phyloP scores from a whole-genome alignment of 2,329 filamentous ascomycete species.

The Volutella citrinella region DNA sequence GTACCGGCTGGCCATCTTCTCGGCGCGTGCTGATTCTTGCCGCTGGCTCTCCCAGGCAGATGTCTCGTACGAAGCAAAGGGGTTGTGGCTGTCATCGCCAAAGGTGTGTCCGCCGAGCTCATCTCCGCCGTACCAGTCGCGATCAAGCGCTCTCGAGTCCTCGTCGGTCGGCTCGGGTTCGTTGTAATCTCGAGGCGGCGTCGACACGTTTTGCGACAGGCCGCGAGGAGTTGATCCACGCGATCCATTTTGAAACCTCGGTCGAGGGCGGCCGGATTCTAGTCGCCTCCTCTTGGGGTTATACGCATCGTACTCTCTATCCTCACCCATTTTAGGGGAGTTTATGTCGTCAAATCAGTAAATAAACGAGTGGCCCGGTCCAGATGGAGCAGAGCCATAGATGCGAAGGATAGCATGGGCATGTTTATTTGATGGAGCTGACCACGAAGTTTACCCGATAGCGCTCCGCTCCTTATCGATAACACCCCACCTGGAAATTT shows the following conservation, averaged over 20 bases:
- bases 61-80: constrained; percentile 75
- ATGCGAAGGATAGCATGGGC: too few relatives aligned
- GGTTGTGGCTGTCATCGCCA: constrained; percentile 90
- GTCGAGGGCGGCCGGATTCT: constrained; percentile 29
- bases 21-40: constrained; percentile 72
- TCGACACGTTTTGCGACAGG: constrained; percentile 38
- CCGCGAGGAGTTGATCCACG: constrained; percentile 32
- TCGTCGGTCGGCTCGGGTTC: constrained; percentile 63
- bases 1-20: constrained; percentile 74
- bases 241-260: constrained; percentile 30
- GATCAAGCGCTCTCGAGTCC: constrained; percentile 73
- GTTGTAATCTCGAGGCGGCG: constrained; percentile 39
- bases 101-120: constrained; percentile 79
- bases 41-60: constrained; percentile 72
- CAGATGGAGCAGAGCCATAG: too few relatives aligned
- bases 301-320: constrained; percentile 35
- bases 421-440: too few relatives aligned
- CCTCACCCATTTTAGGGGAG: constrained; percentile 29
- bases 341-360: constrained; percentile 4
- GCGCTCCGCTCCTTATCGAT: constrained; percentile 34
- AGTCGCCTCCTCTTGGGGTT: constrained; percentile 39
- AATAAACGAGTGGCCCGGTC: too few relatives aligned
- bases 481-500: constrained; percentile 36
- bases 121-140: constrained; percentile 90
- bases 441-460: constrained; percentile 23